These are phyloP conservation scores for Plasmodium chabaudi DNA, from an alignment of 169 alveolate species.

Conservation along the genomic window DNA sequence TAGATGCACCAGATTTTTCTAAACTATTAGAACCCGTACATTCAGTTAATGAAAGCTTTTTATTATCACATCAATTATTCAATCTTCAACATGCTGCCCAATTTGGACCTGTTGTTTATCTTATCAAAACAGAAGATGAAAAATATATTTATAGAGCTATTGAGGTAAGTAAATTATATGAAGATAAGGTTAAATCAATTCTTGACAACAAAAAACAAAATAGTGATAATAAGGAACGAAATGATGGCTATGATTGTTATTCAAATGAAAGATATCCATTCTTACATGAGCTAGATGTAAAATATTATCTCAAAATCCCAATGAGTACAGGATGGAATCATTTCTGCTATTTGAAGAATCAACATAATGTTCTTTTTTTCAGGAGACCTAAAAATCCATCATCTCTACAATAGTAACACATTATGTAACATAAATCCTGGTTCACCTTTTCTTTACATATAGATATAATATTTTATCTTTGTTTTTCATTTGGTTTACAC, in stretches of 20 bases:
- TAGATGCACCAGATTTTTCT: conserved; percentile 69
- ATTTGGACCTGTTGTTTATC: conserved; percentile 70
- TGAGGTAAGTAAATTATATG: conserved; percentile 60
- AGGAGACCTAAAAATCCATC: conserved; percentile 38
- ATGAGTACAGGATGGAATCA: conserved; percentile 77
- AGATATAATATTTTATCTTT: background rate
- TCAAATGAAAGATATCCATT: conserved; percentile 48
- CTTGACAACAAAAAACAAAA: conserved; percentile 42
- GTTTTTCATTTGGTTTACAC: background rate
- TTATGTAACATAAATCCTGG: background rate
- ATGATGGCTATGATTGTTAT: conserved; percentile 26
- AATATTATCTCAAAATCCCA: conserved; percentile 60
- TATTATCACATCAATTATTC: conserved; percentile 61
- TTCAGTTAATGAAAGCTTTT: conserved; percentile 53
- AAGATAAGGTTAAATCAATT: conserved; percentile 68
- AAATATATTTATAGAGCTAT: conserved; percentile 64
- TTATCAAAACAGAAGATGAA: conserved; percentile 64
- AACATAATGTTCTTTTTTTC: conserved; percentile 66
- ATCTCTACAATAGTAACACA: background rate
- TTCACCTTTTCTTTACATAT: background rate
- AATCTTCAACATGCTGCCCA: conserved; percentile 73
- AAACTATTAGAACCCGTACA: conserved; percentile 65
- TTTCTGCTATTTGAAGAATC: conserved; percentile 62
- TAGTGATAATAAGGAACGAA: conserved; percentile 22
- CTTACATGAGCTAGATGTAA: conserved; percentile 62